Base-by-base conservation (phyloP, 495 filamentous ascomycete genomes). In the Cercophora scortea region DNA sequence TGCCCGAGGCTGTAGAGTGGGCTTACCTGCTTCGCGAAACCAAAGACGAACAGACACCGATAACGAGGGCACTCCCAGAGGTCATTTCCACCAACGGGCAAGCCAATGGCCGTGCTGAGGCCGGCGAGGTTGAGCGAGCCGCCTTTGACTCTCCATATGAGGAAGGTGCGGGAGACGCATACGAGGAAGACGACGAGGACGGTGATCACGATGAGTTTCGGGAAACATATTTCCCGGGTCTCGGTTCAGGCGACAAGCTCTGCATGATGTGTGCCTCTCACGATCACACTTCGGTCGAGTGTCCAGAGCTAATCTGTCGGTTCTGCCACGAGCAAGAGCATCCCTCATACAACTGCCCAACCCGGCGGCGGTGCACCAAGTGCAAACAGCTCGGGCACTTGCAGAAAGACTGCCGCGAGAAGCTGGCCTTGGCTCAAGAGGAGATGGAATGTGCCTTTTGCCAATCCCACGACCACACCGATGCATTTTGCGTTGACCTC, bases 321-420 rank as follows among this genome's bases (percentile, higher is more conserved):
- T 71, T 69, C 35, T 77, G 72, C 49, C 50, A 54, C 32, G 52
- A 58, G 34, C 41, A 38, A 10, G 48, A 61, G 1, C 73, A 77
- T 45, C 57, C 42, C 11, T 51, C 55, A 8, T 66, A 60, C 49
- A 54, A 51, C 17, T 77, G 73, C 50, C 68, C 70, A 12, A 62
- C 60, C 5, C 60, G 62, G 13, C 55, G 42, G 9, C 66, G 71
- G 32, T 76, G 73, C 51, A 55, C 51, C 0, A 68, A 68, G 41
- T 76, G 73, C 54, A 59, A 45, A 34, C 69, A 71, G 42, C 53
- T 68, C 32, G 72, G 73, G 6, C 73, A 76, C 55, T 36, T 3
- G 11, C 25, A 36, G 18, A 47, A 47, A 4, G 16, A 32, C 12
- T 74, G 71, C 54, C 13, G 44, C n/a, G 68, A 71, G 52, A 72